These are phyloP conservation scores for Aspergillus japonicus DNA, from an alignment of 2,329 filamentous ascomycete species.

Conservation along the genomic window DNA sequence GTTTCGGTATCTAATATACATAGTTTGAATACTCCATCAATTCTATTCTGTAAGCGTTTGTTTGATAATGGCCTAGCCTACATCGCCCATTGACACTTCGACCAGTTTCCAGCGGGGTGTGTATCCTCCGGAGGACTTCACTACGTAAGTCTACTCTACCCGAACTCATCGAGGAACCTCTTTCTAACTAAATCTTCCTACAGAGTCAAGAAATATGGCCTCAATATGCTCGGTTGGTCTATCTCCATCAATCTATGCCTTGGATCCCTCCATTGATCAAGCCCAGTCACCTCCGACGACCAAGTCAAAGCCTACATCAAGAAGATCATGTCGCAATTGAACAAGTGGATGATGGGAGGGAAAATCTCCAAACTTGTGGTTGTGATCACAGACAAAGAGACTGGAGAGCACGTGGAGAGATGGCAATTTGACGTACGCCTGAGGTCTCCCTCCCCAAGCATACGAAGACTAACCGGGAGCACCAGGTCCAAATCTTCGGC, in stretches of 20 bases:
- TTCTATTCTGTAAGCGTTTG: slow-evolving; percentile 72
- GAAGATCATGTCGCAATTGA: slow-evolving; percentile 97
- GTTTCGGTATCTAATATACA: slow-evolving; percentile 27
- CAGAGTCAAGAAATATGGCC: slow-evolving; percentile 95
- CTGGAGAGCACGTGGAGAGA: slow-evolving; percentile 89
- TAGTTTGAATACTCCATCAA: slow-evolving; percentile 96
- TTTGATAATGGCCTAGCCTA: not conserved
- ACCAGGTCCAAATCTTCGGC: slow-evolving; percentile 58
- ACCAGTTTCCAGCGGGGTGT: slow-evolving; percentile 76
- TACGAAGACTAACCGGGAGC: slow-evolving; percentile 12
- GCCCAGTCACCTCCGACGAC: slow-evolving; percentile 82
- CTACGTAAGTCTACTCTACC: slow-evolving; percentile 59
- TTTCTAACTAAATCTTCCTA: slow-evolving; percentile 3
- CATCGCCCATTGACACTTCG: slow-evolving; percentile 11
- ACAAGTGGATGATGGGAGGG: slow-evolving; percentile 94
- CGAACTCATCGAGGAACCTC: not conserved
- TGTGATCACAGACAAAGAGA: slow-evolving; percentile 95
- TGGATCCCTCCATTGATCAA: slow-evolving; percentile 18
- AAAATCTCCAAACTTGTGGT: slow-evolving; percentile 98
- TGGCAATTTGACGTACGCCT: slow-evolving; percentile 90
- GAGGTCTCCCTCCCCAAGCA: not conserved
- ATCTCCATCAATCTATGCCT: not conserved
- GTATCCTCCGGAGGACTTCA: slow-evolving; percentile 94
- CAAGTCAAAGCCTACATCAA: slow-evolving; percentile 99
- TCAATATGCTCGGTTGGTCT: slow-evolving; percentile 81